Conservation (phyloP, 768 basidiomycete genomes). For the Mycena leptocephala region DNA sequence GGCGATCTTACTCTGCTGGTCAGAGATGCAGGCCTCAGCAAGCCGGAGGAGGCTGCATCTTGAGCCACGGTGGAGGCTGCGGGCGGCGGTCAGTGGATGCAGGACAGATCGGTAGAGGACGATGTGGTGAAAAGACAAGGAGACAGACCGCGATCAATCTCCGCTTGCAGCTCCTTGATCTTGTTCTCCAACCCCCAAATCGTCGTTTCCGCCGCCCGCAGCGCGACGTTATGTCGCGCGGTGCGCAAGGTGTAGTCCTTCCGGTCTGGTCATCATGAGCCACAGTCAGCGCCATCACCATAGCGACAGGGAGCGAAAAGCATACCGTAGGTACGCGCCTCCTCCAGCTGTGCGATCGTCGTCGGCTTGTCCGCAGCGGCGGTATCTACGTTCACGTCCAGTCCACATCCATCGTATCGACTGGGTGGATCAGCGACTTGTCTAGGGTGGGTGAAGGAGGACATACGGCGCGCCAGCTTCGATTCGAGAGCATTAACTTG, state of each 20-base stretch:
- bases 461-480: neutral
- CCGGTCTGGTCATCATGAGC: neutral
- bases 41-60: neutral
- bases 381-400: neutral
- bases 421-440: neutral
- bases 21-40: neutral
- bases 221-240: neutral
- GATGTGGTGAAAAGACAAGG: neutral
- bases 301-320: neutral
- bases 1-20: neutral
- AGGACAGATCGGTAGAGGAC: too few species aligned
- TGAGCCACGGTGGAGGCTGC: neutral
- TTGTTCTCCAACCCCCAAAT: neutral
- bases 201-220: neutral
- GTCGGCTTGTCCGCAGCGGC: neutral
- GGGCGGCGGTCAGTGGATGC: neutral
- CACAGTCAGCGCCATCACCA: too few species aligned
- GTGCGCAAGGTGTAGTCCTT: neutral
- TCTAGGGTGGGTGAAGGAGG: neutral
- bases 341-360: neutral
- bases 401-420: neutral
- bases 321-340: neutral
- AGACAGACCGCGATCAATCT: neutral
- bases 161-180: neutral
- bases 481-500: neutral